These are phyloP conservation scores for Sporothrix protearum DNA, from an alignment of 2,329 filamentous ascomycete species.

Conservation along the genomic window DNA sequence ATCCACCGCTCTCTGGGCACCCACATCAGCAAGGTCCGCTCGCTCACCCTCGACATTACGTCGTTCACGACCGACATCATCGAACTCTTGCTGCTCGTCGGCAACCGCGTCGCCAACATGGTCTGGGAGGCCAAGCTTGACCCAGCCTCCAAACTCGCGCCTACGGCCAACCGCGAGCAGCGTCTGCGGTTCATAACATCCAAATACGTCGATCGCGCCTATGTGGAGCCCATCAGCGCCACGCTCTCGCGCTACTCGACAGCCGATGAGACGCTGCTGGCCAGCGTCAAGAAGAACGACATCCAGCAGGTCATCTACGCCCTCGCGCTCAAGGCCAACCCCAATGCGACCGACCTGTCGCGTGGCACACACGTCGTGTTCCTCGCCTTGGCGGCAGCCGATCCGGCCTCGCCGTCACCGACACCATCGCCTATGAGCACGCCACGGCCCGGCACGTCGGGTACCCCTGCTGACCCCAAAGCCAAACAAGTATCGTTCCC, in stretches of 20 bases:
- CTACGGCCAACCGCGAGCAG: constrained; percentile 81
- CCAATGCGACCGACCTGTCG: constrained; percentile 81
- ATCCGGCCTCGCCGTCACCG: constrained; percentile 72
- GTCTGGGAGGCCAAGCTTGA: constrained; percentile 90
- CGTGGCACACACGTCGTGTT: constrained; percentile 86
- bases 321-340: constrained; percentile 78
- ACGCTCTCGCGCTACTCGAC: constrained; percentile 72
- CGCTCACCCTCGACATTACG: constrained; percentile 88
- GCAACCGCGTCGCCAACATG: constrained; percentile 94
- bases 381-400: constrained; percentile 85
- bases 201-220: constrained; percentile 85
- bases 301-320: constrained; percentile 91
- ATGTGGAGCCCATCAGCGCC: constrained; percentile 72
- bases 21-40: constrained; percentile 95
- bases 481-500: constrained; percentile 69
- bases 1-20: constrained; percentile 95
- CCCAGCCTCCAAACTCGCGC: constrained; percentile 64
- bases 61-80: constrained; percentile 97
- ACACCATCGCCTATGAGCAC: constrained; percentile 34
- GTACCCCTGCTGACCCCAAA: constrained; percentile 37
- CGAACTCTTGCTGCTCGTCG: constrained; percentile 84
- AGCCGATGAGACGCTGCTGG: constrained; percentile 82
- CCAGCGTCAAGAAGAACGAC: constrained; percentile 93
- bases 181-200: constrained; percentile 90
- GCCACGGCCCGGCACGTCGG: not conserved